Evolutionary conservation across 1,139 yeast species (phyloP).

Genomic region (Kodamaea ohmeri): DNA sequence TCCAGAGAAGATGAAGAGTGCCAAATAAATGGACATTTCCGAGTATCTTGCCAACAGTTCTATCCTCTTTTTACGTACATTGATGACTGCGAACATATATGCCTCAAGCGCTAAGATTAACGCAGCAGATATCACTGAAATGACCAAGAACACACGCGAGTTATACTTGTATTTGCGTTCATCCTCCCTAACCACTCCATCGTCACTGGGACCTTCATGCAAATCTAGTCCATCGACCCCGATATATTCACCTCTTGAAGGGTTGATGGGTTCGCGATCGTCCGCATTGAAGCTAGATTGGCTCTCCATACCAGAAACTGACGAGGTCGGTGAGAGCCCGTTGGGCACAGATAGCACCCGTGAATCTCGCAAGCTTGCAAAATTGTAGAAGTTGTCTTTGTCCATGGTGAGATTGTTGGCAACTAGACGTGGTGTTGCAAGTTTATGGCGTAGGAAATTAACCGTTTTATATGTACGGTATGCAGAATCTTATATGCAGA

Average conservation of each 20-base stretch:
- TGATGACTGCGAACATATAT: constrained; percentile 37
- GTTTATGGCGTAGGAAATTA: neutral
- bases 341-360: neutral
- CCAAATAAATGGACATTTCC: constrained; percentile 25
- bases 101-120: constrained; percentile 30
- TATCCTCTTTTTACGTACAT: constrained; percentile 26
- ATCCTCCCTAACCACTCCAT: constrained; percentile 7
- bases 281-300: neutral
- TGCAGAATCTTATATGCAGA: too few relatives aligned
- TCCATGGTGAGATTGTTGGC: neutral
- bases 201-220: neutral
- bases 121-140: constrained; percentile 31
- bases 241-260: neutral
- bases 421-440: neutral
- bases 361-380: constrained; percentile 13
- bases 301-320: neutral
- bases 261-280: constrained; percentile 3
- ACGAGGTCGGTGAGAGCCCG: constrained; percentile 2
- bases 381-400: constrained; percentile 15
- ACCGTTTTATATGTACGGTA: too few relatives aligned
- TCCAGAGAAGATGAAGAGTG: constrained; percentile 27
- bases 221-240: neutral
- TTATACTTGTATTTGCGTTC: constrained; percentile 14
- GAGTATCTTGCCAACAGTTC: constrained; percentile 17
- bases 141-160: constrained; percentile 24